phyloP scores from a whole-genome alignment of 441 rosid genomes.

The Pelargonium cotyledonis region DNA sequence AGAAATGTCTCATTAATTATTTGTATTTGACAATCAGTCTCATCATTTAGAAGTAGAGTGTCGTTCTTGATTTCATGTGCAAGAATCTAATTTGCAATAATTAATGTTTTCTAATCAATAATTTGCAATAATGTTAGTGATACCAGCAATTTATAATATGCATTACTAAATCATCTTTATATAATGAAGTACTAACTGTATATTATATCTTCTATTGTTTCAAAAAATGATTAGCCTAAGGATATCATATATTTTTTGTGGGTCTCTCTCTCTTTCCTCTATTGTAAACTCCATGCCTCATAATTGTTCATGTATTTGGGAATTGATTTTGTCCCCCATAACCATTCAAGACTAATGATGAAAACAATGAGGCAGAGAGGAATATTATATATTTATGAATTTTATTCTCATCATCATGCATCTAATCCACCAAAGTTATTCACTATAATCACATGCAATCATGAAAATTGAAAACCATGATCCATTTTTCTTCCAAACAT shows the following conservation, averaged over 20 bases:
- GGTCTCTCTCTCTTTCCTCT: constrained; percentile 14
- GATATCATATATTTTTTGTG: constrained; percentile 14
- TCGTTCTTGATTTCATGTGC: too few species aligned
- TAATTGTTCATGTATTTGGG: constrained; percentile 25
- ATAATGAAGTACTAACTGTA: not conserved
- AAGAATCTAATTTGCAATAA: too few species aligned
- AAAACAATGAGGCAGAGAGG: not conserved
- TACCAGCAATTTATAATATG: too few species aligned
- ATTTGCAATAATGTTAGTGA: too few species aligned
- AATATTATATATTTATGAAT: not conserved
- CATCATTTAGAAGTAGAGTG: too few species aligned
- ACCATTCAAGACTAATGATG: not conserved
- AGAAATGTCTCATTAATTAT: too few species aligned
- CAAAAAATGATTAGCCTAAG: not conserved
- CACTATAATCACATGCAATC: not conserved
- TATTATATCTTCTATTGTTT: not conserved
- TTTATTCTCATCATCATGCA: not conserved
- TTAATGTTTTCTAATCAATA: too few species aligned
- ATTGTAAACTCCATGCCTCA: constrained; percentile 30
- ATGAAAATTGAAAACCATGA: not conserved
- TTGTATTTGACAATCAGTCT: too few species aligned
- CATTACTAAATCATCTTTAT: too few species aligned
- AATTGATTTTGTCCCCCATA: constrained; percentile 37
- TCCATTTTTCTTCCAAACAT: not conserved
- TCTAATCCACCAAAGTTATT: not conserved